Evolutionary conservation across 495 filamentous ascomycete genomes (phyloP).

Genomic region (Neurospora sp.): DNA sequence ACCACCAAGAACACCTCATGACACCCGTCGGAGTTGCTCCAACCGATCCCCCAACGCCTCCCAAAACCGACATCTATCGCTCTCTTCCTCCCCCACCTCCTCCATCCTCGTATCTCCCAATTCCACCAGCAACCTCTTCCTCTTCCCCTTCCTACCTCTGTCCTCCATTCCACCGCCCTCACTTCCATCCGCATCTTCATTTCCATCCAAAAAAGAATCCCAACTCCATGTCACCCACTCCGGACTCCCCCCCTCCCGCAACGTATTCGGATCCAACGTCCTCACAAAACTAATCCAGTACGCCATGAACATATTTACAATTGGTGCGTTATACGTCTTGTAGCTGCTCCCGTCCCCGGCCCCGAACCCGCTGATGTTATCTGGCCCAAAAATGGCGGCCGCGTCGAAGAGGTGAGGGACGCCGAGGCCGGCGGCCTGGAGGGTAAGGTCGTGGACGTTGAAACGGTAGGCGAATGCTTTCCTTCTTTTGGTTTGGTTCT

Average conservation of each 20-base stretch:
- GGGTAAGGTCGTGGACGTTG: constrained; percentile 16
- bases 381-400: constrained; percentile 34
- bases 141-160: constrained; percentile 25
- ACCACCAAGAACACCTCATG: constrained; percentile 17
- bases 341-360: constrained; percentile 16
- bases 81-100: constrained; percentile 5
- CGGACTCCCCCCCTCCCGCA: constrained; percentile 13
- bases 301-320: constrained; percentile 29
- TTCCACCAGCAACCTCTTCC: constrained; percentile 3
- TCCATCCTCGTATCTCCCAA: constrained; percentile 23
- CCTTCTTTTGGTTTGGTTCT: neutral
- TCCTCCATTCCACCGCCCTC: neutral
- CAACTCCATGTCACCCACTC: constrained; percentile 22
- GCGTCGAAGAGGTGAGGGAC: constrained; percentile 26
- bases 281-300: constrained; percentile 35
- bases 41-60: constrained; percentile 26
- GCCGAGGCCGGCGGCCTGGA: constrained; percentile 7
- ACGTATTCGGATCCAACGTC: constrained; percentile 25
- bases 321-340: constrained; percentile 22
- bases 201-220: constrained; percentile 4
- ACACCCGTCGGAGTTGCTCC: neutral
- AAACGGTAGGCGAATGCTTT: constrained; percentile 15
- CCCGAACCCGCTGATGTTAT: constrained; percentile 9
- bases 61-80: constrained; percentile 20
- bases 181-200: neutral